Evolutionary conservation across 2,329 filamentous ascomycete genomes (phyloP), one percentile per base, ranked within the genome.

Genomic region (Ophiostoma novo-ulmi): DNA sequence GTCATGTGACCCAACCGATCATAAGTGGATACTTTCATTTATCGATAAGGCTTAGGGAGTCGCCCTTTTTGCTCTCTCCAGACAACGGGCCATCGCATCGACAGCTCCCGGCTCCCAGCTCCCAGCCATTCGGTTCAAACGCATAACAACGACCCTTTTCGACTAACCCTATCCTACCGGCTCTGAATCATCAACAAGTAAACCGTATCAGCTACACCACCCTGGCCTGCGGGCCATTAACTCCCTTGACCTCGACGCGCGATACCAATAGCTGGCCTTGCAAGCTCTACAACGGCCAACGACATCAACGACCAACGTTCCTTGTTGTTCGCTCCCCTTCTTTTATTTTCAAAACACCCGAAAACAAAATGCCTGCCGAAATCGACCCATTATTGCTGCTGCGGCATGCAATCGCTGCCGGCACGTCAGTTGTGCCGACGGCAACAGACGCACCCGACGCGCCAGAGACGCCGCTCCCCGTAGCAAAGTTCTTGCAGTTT

Each of bases 401-500:
- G 75, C 92, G 94, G 77, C 89, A 91, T 78, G 89, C 91, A 74
- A 95, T 98, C 80, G 88, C 90, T 70, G 86, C 88, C 71, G 85
- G 85, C 75, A 87, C 85, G 76, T 81, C 88, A 68, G 90, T 94
- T 71, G 85, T 92, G 70, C 91, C 94, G 63, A 92, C 90, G 71
- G 90, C 88, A 71, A 90, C 89, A 70, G 81, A 87, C 75, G 88
- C 93, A 76, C 83, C 87, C 17, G 83, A 86, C 67, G 85, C 85
- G 36, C 81, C 84, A 70, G 85, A 90, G 75, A 87, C 90, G 14
- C 78, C 83, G 74, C 87, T 97, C 68, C 88, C 92, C 68, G 82
- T 88, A 77, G 93, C 93, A n/a, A 91, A 89, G 10, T 88, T 94
- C 77, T 85, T 97, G 71, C 88, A 88, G 75, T 95, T 97, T 82